Percentiles rank a stretch among this genome's conserved stretches.
phyloP scores from a whole-genome alignment of 805 yeast species.

The Wickerhamomyces canadensis region DNA sequence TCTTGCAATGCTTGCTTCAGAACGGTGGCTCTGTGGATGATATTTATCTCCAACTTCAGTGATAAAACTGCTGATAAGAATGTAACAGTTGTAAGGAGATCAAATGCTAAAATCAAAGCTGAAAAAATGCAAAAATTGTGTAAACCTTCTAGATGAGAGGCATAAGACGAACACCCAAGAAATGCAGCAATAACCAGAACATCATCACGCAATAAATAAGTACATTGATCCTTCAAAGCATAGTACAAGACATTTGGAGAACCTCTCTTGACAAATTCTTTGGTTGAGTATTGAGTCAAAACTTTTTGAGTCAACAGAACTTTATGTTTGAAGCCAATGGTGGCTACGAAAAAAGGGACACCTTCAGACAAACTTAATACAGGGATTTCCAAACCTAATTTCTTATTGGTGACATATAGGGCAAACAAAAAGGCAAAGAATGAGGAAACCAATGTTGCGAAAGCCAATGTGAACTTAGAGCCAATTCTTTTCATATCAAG shows the following conservation, averaged over 20 bases:
- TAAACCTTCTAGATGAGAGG: slow-evolving; percentile 65
- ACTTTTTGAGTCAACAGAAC: slow-evolving; percentile 63
- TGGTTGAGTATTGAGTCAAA: slow-evolving; percentile 26
- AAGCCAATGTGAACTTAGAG: slow-evolving; percentile 82
- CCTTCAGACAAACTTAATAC: slow-evolving; percentile 81
- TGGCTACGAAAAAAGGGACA: slow-evolving; percentile 86
- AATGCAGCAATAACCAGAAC: slow-evolving; percentile 67
- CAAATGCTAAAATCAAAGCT: slow-evolving; percentile 64
- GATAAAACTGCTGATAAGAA: slow-evolving; percentile 81
- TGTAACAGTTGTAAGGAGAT: slow-evolving; percentile 67
- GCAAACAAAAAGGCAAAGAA: slow-evolving; percentile 83
- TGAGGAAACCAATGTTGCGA: slow-evolving; percentile 72
- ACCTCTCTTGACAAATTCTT: slow-evolving; percentile 27
- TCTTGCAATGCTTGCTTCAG: slow-evolving; percentile 82
- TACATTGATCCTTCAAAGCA: slow-evolving; percentile 32
- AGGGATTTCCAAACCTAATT: slow-evolving; percentile 58
- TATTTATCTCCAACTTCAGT: slow-evolving; percentile 80
- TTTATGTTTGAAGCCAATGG: slow-evolving; percentile 88
- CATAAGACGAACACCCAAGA: slow-evolving; percentile 56
- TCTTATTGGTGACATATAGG: slow-evolving; percentile 50
- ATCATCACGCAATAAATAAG: slow-evolving; percentile 59
- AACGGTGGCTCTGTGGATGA: slow-evolving; percentile 76
- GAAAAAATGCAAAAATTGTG: slow-evolving; percentile 76
- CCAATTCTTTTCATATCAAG: slow-evolving; percentile 72
- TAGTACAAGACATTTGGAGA: slow-evolving; percentile 29